phyloP scores from a whole-genome alignment of 192 early-diverging fungal genomes.

The Podila epicladia region DNA sequence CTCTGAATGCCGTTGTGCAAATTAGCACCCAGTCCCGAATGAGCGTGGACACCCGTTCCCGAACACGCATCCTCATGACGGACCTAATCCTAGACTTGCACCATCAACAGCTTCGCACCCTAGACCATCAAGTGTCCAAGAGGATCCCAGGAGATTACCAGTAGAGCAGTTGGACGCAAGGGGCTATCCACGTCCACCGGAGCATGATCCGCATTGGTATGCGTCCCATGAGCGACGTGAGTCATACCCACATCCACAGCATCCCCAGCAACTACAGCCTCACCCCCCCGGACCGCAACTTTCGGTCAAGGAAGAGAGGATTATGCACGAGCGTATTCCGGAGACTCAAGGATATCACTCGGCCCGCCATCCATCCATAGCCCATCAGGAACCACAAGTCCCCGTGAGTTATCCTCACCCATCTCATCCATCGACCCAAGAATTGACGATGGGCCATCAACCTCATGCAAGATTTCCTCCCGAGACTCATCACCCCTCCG shows the following conservation, averaged over 20 bases:
- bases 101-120: neutral
- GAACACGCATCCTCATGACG: neutral
- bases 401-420: no score
- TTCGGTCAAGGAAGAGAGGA: neutral
- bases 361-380: no score
- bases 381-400: no score
- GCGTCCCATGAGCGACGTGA: neutral
- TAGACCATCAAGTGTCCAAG: neutral
- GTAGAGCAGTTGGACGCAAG: neutral
- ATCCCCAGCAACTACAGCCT: neutral
- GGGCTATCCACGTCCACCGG: neutral
- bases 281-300: neutral
- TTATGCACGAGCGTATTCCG: no score
- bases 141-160: neutral
- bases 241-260: neutral
- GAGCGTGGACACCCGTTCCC: neutral
- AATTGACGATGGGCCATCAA: neutral
- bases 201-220: neutral
- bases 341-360: no score
- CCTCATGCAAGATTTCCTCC: neutral
- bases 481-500: neutral
- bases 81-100: conserved; percentile 1
- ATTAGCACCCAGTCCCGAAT: no score
- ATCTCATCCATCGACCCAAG: no score
- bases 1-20: no score